A percentile compares a stretch with the other conserved stretches of the same genome.
Conservation (phyloP, 148 eudicot genomes). For the Nepenthes gracilis region DNA sequence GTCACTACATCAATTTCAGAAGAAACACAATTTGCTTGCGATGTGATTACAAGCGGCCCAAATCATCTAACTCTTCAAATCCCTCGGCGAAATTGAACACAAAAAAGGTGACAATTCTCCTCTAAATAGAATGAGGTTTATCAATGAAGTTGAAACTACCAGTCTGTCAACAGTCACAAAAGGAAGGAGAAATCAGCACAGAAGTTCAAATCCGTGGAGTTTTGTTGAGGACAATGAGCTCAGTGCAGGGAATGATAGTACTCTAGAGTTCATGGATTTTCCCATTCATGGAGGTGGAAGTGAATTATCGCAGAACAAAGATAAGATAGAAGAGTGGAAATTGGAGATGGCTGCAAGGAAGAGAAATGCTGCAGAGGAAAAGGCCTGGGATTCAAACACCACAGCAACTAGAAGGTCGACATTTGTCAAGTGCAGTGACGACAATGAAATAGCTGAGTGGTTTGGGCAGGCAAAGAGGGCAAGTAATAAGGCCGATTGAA, state of each 20-base stretch:
- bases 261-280: slow-evolving; percentile 17
- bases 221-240: slow-evolving; percentile 13
- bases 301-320: slow-evolving; percentile 12
- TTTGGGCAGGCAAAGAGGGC: slow-evolving; percentile 15
- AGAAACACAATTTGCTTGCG: slow-evolving; percentile 42
- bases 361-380: slow-evolving; percentile 2
- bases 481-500: not conserved
- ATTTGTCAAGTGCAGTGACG: slow-evolving; percentile 10
- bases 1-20: slow-evolving; percentile 59
- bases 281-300: slow-evolving; percentile 30
- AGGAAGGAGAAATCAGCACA: slow-evolving; percentile 4
- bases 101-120: slow-evolving; percentile 1
- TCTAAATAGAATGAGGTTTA: not conserved
- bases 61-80: slow-evolving; percentile 11
- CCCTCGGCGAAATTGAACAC: slow-evolving; percentile 5
- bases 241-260: slow-evolving; percentile 1
- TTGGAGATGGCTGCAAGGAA: slow-evolving; percentile 16
- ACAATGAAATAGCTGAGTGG: slow-evolving; percentile 36
- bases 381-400: slow-evolving; percentile 8
- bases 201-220: slow-evolving; percentile 4
- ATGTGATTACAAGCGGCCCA: slow-evolving; percentile 43
- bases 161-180: not conserved
- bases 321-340: slow-evolving; percentile 20
- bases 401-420: not conserved
- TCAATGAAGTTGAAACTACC: not conserved